Evolutionary conservation across 371 early-diverging fungal genomes (phyloP), one percentile per base, ranked within the genome.

Genomic region (Homolaphlyctis polyrhiza): DNA sequence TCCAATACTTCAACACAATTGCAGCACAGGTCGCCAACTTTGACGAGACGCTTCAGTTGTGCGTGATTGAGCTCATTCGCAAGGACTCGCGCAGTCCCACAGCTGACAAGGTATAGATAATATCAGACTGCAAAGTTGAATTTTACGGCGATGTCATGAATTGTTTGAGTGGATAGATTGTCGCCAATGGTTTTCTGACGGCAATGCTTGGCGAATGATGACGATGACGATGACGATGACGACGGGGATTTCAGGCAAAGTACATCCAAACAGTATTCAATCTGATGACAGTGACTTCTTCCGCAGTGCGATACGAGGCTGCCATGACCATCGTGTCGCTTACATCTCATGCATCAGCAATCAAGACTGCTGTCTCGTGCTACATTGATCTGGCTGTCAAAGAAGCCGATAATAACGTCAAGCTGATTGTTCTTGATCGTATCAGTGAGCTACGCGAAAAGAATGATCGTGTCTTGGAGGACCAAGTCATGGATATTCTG

Each of bases 391-490:
- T 98, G 51, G 88, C 88, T 60, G 78, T 89, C 49, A 93, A 93
- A 76, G 98, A 93, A 71, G 85, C 95, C 3, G 97, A 98, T 71
- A 98, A 96, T 79, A 98, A 97, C 75, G 89, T 97, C 54, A 97
- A 97, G 80, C 74, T 97, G 49, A 96, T 95, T 73, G 96, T 95
- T 1, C 80, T 98, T 63, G 93, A 94, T 71, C 87, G 93, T 55
- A 75, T 98, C 48, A 88, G 89, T 57, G 93, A 91, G 64, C 76
- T 98, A 65, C 76, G 86, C 36, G 84, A 86, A 62, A 91, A 92
- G 72, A 90, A 95, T 69, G 92, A 89, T 55, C 83, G 88, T 62
- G 84, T 93, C 30, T 73, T 96, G 55, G 92, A 94, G 70, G 95
- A 93, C 61, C 72, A 92, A 52, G 93, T 91, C 13, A 92, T 96